A percentile compares a stretch with the other conserved stretches of the same genome.
Evolutionary conservation across 116 monocot genomes (phyloP).

Genomic region (Zostera marina): DNA sequence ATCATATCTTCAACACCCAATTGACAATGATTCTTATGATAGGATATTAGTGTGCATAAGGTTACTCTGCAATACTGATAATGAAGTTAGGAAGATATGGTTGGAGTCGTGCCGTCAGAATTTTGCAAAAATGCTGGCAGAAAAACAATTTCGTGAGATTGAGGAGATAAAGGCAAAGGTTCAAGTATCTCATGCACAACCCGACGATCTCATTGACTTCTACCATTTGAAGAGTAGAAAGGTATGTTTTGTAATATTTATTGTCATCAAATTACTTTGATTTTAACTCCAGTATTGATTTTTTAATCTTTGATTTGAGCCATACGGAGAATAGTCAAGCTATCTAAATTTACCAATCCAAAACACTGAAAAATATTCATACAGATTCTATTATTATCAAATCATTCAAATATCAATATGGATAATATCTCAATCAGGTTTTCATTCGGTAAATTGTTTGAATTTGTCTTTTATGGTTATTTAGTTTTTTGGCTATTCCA

Average conservation of each 20-base stretch:
- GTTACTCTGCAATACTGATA: slow-evolving; percentile 68
- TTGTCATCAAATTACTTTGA: neutral
- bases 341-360: too few relatives aligned
- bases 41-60: slow-evolving; percentile 56
- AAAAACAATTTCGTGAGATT: slow-evolving; percentile 57
- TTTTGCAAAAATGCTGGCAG: slow-evolving; percentile 75
- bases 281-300: neutral
- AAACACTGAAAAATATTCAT: too few relatives aligned
- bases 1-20: slow-evolving; percentile 47
- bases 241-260: slow-evolving; percentile 29
- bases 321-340: too few relatives aligned
- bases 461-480: neutral
- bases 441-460: neutral
- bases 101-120: slow-evolving; percentile 67
- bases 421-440: neutral
- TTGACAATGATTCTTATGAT: slow-evolving; percentile 72
- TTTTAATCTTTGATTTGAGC: neutral
- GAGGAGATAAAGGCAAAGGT: slow-evolving; percentile 63
- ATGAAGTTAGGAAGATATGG: slow-evolving; percentile 65
- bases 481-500: neutral
- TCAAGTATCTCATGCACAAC: slow-evolving; percentile 56
- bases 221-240: slow-evolving; percentile 78
- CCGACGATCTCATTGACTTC: slow-evolving; percentile 84
- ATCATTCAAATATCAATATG: too few relatives aligned
- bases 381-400: neutral